Evolutionary conservation across 176 grass and related monocot species (phyloP).

Genomic region (Triticum monococcum): DNA sequence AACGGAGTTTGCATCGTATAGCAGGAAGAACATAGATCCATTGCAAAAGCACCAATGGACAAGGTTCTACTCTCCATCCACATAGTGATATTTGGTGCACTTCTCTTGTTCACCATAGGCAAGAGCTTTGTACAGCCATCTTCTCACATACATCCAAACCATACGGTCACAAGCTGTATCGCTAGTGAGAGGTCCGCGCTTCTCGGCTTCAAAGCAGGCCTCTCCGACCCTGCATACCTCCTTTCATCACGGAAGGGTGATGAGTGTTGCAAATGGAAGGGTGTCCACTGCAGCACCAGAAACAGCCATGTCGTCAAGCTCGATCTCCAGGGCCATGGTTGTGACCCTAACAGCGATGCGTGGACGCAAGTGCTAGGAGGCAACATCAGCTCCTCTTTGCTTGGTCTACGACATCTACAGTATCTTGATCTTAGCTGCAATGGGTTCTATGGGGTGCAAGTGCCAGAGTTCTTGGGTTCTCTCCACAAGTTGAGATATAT

Average conservation of each 20-base stretch:
- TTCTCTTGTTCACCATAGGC: too few species aligned
- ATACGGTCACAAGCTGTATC: background rate
- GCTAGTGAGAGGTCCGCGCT: background rate
- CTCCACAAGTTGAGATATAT: too few species aligned
- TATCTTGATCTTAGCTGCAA: too few species aligned
- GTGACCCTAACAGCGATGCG: rapidly evolving
- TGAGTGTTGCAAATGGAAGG: slow-evolving; percentile 28
- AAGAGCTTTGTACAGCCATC: too few species aligned
- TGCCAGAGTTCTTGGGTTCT: too few species aligned
- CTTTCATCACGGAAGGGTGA: slow-evolving; percentile 25
- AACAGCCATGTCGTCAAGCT: slow-evolving; percentile 28
- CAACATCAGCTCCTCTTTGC: too few species aligned
- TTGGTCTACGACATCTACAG: too few species aligned
- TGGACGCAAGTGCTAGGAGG: too few species aligned
- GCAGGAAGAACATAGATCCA: background rate
- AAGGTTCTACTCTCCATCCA: background rate
- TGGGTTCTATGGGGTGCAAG: too few species aligned
- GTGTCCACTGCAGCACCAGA: background rate
- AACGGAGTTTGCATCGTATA: background rate
- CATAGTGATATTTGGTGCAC: background rate
- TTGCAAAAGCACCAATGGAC: background rate
- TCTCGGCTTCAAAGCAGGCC: background rate
- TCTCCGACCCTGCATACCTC: background rate
- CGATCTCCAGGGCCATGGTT: background rate
- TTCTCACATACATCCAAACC: too few species aligned